Evolutionary conservation across 2,329 filamentous ascomycete genomes (phyloP), one percentile per base, ranked within the genome.

Genomic region (Emmonsiellopsis sp.): DNA sequence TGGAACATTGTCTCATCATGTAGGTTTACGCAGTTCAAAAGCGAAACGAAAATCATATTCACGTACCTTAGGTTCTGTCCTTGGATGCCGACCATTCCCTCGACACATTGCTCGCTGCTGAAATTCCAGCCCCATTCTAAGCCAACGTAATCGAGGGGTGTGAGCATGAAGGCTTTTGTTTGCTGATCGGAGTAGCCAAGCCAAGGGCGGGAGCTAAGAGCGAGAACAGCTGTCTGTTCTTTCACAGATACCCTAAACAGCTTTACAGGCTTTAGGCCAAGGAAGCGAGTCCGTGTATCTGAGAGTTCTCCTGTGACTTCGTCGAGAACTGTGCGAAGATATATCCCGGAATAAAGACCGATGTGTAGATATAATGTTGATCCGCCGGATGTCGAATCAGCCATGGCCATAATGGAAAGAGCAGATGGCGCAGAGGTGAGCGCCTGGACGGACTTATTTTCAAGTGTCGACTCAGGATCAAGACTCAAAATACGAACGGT

Each of bases 51-150:
- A 55, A 59, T 52, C 57, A 55, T 43, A 52, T 50, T 56, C 32
- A 75, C 80, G 57, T 83, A 95, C 90, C 89, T 81, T 60, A 95
- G 71, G 67, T 89, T 93, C 69, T 92, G 87, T 47, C 85, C 89
- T 72, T 94, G 88, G 57, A 96, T 92, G 56, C 90, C 91, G 52
- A 96, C 92, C 78, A 96, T 92, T 53, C 91, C 91, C 71, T 96
- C 88, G 43, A 87, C 84, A 63, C 91, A 95, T 69, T 95, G 88
- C 67, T 95, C 89, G 65, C 91, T 95, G 69, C 88, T 92, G 67
- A 98, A 97, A 63, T 93, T 95, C 86, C 91, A 95, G 3, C 88
- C 91, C 78, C 89, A 96, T 69, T 95, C 90, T 31, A 98, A 80
- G 41, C 86, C 84, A 51, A 86, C 84, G 64, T 95, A 96, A 68